Percentiles rank a stretch among this genome's conserved stretches.
Evolutionary conservation across 139 green algal species (phyloP).

Genomic region (Astrephomene gubernaculifera): DNA sequence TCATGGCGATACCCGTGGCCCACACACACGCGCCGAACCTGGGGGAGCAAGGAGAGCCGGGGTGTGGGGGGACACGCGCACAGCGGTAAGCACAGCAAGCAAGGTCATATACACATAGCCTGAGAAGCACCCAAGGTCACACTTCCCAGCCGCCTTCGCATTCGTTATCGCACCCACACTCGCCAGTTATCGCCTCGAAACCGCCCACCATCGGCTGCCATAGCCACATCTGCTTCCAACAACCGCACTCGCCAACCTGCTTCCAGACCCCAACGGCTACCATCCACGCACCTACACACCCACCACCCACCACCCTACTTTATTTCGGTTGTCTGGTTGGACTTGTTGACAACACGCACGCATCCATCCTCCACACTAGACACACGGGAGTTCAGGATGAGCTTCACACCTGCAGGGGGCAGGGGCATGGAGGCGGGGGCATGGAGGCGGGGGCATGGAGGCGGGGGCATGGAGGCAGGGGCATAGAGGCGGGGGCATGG

Average conservation of each 20-base stretch:
- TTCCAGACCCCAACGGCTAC: too few relatives aligned
- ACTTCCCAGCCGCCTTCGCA: too few relatives aligned
- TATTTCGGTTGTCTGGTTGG: slow-evolving; percentile 65
- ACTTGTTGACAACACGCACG: slow-evolving; percentile 68
- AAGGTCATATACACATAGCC: too few relatives aligned
- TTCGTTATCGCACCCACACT: too few relatives aligned
- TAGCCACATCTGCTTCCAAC: too few relatives aligned
- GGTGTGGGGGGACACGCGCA: neutral
- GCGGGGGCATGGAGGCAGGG: neutral
- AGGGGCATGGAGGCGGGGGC: neutral
- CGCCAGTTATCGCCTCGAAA: too few relatives aligned
- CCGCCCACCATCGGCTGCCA: too few relatives aligned
- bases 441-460: neutral
- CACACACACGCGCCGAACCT: slow-evolving; percentile 92
- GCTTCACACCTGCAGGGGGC: slow-evolving; percentile 59
- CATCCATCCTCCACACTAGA: slow-evolving; percentile 61
- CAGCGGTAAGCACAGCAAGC: too few relatives aligned
- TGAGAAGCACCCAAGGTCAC: too few relatives aligned
- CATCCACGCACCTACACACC: too few relatives aligned
- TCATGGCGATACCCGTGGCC: slow-evolving; percentile 91
- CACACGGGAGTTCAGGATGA: slow-evolving; percentile 87
- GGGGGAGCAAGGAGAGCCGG: neutral
- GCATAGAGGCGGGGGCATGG: neutral
- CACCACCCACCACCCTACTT: slow-evolving; percentile 34
- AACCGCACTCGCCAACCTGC: too few relatives aligned